phyloP scores from a whole-genome alignment of 2,329 filamentous ascomycete genomes.

The Zasmidium angulare region DNA sequence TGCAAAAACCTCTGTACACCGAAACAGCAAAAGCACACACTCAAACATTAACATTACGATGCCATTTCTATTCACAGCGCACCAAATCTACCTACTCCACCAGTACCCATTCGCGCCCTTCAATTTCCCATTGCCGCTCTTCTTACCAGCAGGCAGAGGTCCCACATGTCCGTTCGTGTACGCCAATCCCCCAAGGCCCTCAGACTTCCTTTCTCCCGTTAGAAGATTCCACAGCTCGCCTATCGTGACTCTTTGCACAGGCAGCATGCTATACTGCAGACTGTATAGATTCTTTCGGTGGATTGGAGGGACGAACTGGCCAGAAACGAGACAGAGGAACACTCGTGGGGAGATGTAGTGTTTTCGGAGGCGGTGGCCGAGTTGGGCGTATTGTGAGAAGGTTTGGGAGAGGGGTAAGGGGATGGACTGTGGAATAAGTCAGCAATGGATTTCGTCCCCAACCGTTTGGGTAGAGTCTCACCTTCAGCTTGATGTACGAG shows the following conservation, averaged over 20 bases:
- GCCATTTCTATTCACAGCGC: background rate
- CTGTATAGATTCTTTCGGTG: conserved; percentile 94
- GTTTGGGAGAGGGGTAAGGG: conserved; percentile 89
- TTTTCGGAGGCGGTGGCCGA: conserved; percentile 86
- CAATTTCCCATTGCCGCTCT: conserved; percentile 12
- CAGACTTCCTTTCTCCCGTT: conserved; percentile 19
- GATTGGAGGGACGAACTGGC: conserved; percentile 83
- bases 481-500: conserved; percentile 84
- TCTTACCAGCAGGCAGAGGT: conserved; percentile 15
- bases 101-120: conserved; percentile 24
- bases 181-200: background rate
- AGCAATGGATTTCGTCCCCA: too few species aligned
- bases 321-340: conserved; percentile 81
- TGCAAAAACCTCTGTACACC: background rate
- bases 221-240: conserved; percentile 72
- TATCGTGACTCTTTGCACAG: conserved; percentile 74
- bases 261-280: conserved; percentile 96
- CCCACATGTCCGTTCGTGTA: conserved; percentile 18
- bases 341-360: conserved; percentile 92
- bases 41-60: background rate
- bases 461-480: too few species aligned
- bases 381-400: conserved; percentile 96
- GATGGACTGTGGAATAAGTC: conserved; percentile 63
- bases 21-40: background rate
- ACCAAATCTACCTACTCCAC: conserved; percentile 29